Base-by-base conservation (phyloP, 2,329 filamentous ascomycete genomes). In the Colletotrichum sp. region DNA sequence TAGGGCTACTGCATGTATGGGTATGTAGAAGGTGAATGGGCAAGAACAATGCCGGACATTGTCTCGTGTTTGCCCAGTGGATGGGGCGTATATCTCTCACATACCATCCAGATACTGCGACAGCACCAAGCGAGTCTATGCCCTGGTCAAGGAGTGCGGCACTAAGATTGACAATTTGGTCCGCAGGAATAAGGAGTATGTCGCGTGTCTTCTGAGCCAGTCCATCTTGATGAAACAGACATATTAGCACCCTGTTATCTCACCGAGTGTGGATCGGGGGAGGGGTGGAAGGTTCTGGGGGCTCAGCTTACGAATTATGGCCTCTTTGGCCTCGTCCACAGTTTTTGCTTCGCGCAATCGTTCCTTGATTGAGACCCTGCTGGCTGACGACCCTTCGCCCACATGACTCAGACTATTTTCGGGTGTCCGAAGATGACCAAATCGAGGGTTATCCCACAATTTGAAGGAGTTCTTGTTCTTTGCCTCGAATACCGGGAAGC, bases 61-160 rank as follows among this genome's bases (percentile, higher is more conserved):
- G 26, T 18, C 3, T 60, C 9, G 57, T 18, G 57, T 60, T 3
- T n/a, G 57, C 16, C 26, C 30, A 30, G 30, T 10, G 30, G 59
- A 32, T 18, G 59, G 59, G 28, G 18, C 28, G 3, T 5, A 61
- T 13, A 0, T 61, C 26, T 61, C 16, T 36, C 30, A 63, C 59
- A 21, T 34, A 63, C 59, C 88, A 88, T 88, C 88, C 90, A 12
- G 85, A 82, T 6, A 86, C 85, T 82, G 80, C 80, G 15, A 80
- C 73, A 13, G 80, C 81, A 7, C 81, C 76, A 10, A 83, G 76
- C 16, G 80, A 80, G 71, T 82, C 80, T 26, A 81, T 73, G 66
- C 82, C 82, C 55, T 79, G 78, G 15, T 80, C 55, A 57, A 71
- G 43, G 21, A 71, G 61, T 15, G 69, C 16, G 3, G 13, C 43